Conservation (phyloP, 2,329 filamentous ascomycete species). For the Penicillium sp. region DNA sequence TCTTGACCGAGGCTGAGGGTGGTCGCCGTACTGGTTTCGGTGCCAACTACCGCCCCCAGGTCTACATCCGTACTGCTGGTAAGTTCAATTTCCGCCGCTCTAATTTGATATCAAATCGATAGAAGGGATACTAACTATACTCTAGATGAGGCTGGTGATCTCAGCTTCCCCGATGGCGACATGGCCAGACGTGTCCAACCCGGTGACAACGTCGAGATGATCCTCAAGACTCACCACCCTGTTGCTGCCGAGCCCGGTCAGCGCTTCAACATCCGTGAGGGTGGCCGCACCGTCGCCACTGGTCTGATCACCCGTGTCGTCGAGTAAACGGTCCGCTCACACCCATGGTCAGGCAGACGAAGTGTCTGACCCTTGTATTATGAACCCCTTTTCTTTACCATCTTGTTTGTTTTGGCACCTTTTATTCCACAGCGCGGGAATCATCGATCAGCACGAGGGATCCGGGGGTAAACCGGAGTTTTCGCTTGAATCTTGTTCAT, state of each 20-base stretch:
- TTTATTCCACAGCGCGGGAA: conserved; percentile 36
- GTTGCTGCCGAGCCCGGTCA: conserved; percentile 87
- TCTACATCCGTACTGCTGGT: conserved; percentile 87
- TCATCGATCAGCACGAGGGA: conserved; percentile 31
- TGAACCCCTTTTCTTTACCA: conserved; percentile 28
- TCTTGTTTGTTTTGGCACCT: conserved; percentile 29
- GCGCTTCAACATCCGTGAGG: conserved; percentile 97
- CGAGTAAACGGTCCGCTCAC: conserved; percentile 32
- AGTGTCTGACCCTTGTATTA: conserved; percentile 32
- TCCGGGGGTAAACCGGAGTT: conserved; percentile 35
- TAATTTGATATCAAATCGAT: neutral
- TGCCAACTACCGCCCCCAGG: conserved; percentile 94
- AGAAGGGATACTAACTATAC: conserved; percentile 33
- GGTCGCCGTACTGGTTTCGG: conserved; percentile 94
- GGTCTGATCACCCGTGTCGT: conserved; percentile 75
- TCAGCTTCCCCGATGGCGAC: conserved; percentile 84
- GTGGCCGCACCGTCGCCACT: conserved; percentile 83
- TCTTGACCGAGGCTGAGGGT: conserved; percentile 96
- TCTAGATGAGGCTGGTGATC: conserved; percentile 64
- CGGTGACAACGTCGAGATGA: conserved; percentile 98
- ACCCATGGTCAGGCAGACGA: conserved; percentile 9
- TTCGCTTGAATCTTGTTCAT: conserved; percentile 35
- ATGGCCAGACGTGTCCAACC: conserved; percentile 86
- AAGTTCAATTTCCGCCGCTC: neutral
- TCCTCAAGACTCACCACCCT: conserved; percentile 78